phyloP scores from a whole-genome alignment of 2,329 filamentous ascomycete species.

The Albophoma yamanashiensis region DNA sequence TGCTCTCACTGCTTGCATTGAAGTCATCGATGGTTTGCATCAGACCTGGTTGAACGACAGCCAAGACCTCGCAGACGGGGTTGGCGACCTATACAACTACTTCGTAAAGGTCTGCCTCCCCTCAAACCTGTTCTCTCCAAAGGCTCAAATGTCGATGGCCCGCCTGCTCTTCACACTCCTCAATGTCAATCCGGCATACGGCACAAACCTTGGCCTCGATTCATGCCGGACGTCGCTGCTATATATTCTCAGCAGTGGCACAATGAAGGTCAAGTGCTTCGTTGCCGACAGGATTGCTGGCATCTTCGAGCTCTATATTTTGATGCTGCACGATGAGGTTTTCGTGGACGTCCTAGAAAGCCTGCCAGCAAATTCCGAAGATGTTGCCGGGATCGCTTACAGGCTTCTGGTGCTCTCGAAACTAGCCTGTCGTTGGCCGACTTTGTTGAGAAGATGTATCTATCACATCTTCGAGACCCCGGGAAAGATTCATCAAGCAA shows the following conservation, averaged over 20 bases:
- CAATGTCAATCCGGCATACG: slow-evolving; percentile 56
- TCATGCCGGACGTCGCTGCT: slow-evolving; percentile 62
- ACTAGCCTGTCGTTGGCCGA: slow-evolving; percentile 75
- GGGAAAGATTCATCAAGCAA: slow-evolving; percentile 55
- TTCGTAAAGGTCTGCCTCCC: slow-evolving; percentile 58
- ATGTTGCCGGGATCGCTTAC: slow-evolving; percentile 74
- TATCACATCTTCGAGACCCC: slow-evolving; percentile 93
- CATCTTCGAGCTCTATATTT: slow-evolving; percentile 73
- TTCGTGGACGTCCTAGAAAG: slow-evolving; percentile 74
- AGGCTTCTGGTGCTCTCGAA: slow-evolving; percentile 66
- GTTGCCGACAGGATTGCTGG: slow-evolving; percentile 59
- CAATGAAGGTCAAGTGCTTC: slow-evolving; percentile 64
- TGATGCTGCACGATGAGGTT: slow-evolving; percentile 73
- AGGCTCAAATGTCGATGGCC: slow-evolving; percentile 56
- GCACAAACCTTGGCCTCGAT: slow-evolving; percentile 44
- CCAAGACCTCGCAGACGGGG: slow-evolving; percentile 51
- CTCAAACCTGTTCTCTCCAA: slow-evolving; percentile 58
- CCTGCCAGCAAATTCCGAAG: slow-evolving; percentile 62
- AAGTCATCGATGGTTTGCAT: slow-evolving; percentile 54
- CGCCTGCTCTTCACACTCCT: slow-evolving; percentile 61
- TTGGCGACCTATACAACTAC: slow-evolving; percentile 69
- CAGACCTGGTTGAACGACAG: slow-evolving; percentile 50
- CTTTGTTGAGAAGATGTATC: slow-evolving; percentile 72
- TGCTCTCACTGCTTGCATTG: slow-evolving; percentile 55
- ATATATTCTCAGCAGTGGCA: slow-evolving; percentile 54